Base-by-base conservation (phyloP, 2,329 filamentous ascomycete genomes). In the Ophiocordyceps australis region DNA sequence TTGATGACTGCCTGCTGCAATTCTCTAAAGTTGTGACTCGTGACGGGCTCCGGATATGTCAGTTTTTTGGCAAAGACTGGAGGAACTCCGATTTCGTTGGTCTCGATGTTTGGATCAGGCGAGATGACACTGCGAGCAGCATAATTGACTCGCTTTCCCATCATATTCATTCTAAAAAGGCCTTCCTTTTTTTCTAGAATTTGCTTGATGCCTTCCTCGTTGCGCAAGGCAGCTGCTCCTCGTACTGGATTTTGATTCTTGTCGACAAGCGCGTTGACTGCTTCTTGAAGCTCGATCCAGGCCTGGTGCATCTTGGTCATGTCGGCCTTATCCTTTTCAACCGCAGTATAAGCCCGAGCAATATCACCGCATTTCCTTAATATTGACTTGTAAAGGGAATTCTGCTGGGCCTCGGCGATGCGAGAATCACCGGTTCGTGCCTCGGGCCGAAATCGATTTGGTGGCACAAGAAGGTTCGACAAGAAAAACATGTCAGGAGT, bases 61-160 rank as follows among this genome's bases (percentile, higher is more conserved):
- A 98, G 61, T 49, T 92, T 95, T 46, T 74, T 82, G 3, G 89
- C 89, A 49, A 98, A 98, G 10, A 95, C 89, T n/a, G 86, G 81
- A 12, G 89, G 89, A 3, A 98, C 86, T 48, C 89, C 89, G 37
- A 98, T 95, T 53, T 98, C 89, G 49, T 93, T 95, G 12, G 89
- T 95, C 50, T 98, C 89, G 41, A 98, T 93, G 44, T 95, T 98
- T 3, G 89, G 89, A 45, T 98, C 89, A 1, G 89, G 89, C 8
- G 86, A 95, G 39, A 98, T 98, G 47, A 98, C 89, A 64, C 80
- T 92, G 48, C 89, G 77, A 20, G 89, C 89, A 25, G 89, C 89
- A 47, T 89, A 95, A 50, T 98, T 95, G 55, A 98, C 89, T 59
- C 89, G 83, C 62, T 98, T 98, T 32, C 89, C 89, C 89, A 98